Percentiles rank a stretch among this genome's conserved stretches.
Evolutionary conservation across 352 stramenopile species (phyloP).

Genomic region (Phytophthora pinifolia): DNA sequence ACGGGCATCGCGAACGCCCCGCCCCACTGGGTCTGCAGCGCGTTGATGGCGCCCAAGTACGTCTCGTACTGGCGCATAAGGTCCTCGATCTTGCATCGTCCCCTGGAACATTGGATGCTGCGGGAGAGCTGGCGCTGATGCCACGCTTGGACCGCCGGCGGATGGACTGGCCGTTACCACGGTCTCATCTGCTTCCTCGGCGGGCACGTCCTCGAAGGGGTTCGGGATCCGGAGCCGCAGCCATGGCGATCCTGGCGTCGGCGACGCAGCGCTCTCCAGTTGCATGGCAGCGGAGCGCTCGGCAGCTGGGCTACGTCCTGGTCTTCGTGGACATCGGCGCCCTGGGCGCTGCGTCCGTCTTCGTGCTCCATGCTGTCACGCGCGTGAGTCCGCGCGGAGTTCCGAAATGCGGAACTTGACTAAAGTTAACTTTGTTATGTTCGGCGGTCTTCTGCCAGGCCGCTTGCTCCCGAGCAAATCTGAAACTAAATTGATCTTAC

Average conservation of each 20-base stretch:
- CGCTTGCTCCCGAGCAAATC: neutral
- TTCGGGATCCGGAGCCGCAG: slow-evolving; percentile 6
- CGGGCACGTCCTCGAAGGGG: neutral
- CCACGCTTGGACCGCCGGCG: neutral
- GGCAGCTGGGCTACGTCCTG: slow-evolving; percentile 1
- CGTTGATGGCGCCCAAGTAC: neutral
- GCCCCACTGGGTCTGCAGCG: neutral
- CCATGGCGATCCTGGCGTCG: neutral
- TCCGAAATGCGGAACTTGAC: neutral
- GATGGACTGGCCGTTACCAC: neutral
- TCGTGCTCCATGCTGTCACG: slow-evolving; percentile 3
- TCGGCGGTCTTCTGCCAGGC: neutral
- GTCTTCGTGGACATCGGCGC: neutral
- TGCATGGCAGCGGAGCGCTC: slow-evolving; percentile 4
- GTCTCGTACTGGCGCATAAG: slow-evolving; percentile 1
- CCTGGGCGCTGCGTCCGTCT: neutral
- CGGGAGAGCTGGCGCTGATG: neutral
- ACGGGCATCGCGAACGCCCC: neutral
- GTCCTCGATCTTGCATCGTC: neutral
- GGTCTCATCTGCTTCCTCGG: neutral
- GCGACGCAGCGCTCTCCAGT: slow-evolving; percentile 5
- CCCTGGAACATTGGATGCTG: neutral
- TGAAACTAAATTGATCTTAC: neutral
- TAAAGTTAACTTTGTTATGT: slow-evolving; percentile 14
- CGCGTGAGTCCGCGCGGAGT: neutral